Conservation (phyloP, 2,329 filamentous ascomycete species). For the Colletotrichum sp. region DNA sequence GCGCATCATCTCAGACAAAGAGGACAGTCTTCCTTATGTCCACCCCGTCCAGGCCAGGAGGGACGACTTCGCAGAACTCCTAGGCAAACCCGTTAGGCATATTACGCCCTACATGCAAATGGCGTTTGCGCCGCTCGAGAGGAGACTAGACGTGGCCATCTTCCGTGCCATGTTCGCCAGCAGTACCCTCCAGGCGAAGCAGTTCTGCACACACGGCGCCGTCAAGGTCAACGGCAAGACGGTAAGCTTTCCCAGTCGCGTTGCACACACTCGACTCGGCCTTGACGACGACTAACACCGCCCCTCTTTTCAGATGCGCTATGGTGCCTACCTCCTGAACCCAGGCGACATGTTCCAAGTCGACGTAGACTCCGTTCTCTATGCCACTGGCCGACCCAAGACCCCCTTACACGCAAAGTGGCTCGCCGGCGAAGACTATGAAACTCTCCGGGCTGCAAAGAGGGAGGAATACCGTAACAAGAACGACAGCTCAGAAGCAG, state of each 20-base stretch:
- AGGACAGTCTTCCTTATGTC: background rate
- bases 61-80: slow-evolving; percentile 18
- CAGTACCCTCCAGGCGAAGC: slow-evolving; percentile 88
- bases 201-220: slow-evolving; percentile 90
- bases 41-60: background rate
- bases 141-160: slow-evolving; percentile 91
- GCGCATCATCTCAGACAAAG: background rate
- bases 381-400: slow-evolving; percentile 81
- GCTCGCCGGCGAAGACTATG: slow-evolving; percentile 24
- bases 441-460: slow-evolving; percentile 32
- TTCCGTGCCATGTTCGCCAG: slow-evolving; percentile 94
- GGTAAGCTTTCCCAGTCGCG: slow-evolving; percentile 54
- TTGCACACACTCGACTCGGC: background rate
- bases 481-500: background rate
- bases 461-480: background rate
- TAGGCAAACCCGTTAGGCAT: slow-evolving; percentile 36
- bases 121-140: slow-evolving; percentile 90
- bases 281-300: background rate
- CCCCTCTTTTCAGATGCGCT: slow-evolving; percentile 70
- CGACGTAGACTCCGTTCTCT: slow-evolving; percentile 85
- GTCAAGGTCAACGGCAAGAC: slow-evolving; percentile 97
- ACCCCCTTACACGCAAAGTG: slow-evolving; percentile 30
- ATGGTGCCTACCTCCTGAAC: slow-evolving; percentile 92
- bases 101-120: slow-evolving; percentile 94
- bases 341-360: slow-evolving; percentile 99